phyloP scores from a whole-genome alignment of 2,329 filamentous ascomycete genomes.

The Coniochaeta ligniaria region DNA sequence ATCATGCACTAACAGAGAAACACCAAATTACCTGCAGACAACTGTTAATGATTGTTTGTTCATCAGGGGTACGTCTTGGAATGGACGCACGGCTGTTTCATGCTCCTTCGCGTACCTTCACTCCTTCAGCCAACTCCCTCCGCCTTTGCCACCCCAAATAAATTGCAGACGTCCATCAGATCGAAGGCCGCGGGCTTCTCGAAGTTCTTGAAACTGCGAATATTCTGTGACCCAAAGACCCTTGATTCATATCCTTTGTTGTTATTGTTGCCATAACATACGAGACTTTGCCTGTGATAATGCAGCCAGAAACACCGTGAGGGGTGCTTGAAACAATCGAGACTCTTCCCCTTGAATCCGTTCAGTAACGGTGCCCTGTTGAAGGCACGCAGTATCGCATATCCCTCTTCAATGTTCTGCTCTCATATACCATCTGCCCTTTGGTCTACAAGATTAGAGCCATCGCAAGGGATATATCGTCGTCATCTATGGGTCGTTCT shows the following conservation, averaged over 20 bases:
- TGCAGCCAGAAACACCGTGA: neutral
- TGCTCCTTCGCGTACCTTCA: neutral
- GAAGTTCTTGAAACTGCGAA: neutral
- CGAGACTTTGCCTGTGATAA: neutral
- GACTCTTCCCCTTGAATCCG: neutral
- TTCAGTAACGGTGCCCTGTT: neutral
- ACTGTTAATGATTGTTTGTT: neutral
- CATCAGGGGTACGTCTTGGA: neutral
- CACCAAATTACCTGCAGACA: neutral
- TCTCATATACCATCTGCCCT: neutral
- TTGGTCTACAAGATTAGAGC: neutral
- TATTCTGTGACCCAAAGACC: neutral
- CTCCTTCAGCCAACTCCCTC: neutral
- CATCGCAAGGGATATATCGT: neutral
- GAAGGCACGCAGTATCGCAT: neutral
- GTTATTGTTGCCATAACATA: neutral
- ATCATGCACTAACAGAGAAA: neutral
- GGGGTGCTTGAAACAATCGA: neutral
- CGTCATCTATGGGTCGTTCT: neutral
- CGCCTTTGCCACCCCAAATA: neutral
- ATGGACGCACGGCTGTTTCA: neutral
- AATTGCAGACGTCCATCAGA: neutral
- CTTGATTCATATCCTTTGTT: neutral
- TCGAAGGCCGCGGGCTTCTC: neutral
- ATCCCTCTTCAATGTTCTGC: neutral